Conservation (phyloP, 257 asterid genomes). For the Solanum verrucosum region DNA sequence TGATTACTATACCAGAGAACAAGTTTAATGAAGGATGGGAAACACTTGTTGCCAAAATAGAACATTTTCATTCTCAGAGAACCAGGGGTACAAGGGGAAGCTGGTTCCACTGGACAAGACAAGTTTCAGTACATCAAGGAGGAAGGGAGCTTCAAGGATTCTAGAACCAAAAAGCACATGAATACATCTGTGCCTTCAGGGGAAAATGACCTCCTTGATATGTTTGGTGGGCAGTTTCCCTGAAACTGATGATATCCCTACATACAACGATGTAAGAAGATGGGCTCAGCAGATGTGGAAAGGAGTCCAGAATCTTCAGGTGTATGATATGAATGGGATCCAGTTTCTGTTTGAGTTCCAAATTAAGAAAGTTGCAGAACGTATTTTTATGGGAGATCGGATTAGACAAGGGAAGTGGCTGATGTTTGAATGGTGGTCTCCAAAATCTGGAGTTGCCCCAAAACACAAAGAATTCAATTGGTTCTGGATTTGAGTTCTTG, state of each 20-base stretch:
- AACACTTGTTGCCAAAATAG: neutral
- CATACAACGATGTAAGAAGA: neutral
- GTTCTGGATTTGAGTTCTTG: neutral
- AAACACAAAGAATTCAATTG: neutral
- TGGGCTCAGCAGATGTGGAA: neutral
- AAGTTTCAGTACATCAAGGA: neutral
- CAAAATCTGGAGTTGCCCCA: neutral
- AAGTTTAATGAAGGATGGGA: neutral
- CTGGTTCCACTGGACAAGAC: neutral
- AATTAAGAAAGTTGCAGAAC: neutral
- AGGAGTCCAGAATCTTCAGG: neutral
- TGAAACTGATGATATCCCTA: neutral
- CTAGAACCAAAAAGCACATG: neutral
- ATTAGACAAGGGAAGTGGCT: neutral
- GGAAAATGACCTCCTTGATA: neutral
- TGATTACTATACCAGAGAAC: neutral
- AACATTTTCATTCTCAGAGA: neutral
- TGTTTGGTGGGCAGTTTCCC: neutral
- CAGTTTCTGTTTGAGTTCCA: neutral
- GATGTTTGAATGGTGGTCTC: neutral
- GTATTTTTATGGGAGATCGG: neutral
- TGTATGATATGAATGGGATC: neutral
- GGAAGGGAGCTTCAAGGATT: neutral
- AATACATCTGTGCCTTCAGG: neutral
- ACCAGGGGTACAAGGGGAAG: neutral